phyloP scores from a whole-genome alignment of 2,329 filamentous ascomycete genomes.

The Rhinocladiella similis region DNA sequence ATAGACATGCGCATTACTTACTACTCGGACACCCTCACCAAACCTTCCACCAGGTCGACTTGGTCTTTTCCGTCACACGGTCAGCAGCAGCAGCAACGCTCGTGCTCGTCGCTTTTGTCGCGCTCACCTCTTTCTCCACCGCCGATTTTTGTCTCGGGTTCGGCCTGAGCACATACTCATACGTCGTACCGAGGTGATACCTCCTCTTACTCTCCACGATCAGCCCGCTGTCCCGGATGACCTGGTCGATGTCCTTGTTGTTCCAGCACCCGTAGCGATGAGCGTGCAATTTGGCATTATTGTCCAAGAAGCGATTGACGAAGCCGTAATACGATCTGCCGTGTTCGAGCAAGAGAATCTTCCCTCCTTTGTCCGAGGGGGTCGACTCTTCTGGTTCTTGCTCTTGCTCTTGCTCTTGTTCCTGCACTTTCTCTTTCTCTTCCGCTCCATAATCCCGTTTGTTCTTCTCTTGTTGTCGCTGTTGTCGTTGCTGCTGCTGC shows the following conservation, averaged over 20 bases:
- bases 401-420: no score
- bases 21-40: background rate
- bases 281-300: slow-evolving; percentile 48
- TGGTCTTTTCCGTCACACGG: background rate
- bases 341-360: slow-evolving; percentile 51
- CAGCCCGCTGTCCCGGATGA: slow-evolving; percentile 49
- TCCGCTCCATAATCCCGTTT: slow-evolving; percentile 32
- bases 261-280: slow-evolving; percentile 55
- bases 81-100: background rate
- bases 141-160: background rate
- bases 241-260: slow-evolving; percentile 52
- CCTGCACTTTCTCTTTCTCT: slow-evolving; percentile 34
- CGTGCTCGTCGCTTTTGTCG: background rate
- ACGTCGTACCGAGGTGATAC: slow-evolving; percentile 50
- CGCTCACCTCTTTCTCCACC: background rate
- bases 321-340: slow-evolving; percentile 48
- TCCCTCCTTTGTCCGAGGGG: slow-evolving; percentile 33
- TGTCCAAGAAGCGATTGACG: slow-evolving; percentile 50
- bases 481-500: no score
- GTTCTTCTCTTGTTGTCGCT: no score
- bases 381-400: slow-evolving; percentile 4
- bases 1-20: background rate
- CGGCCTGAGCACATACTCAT: slow-evolving; percentile 35
- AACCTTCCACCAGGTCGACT: background rate
- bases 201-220: slow-evolving; percentile 48